phyloP scores from a whole-genome alignment of 345 rosid genomes.

The Euphorbia tirucalli region DNA sequence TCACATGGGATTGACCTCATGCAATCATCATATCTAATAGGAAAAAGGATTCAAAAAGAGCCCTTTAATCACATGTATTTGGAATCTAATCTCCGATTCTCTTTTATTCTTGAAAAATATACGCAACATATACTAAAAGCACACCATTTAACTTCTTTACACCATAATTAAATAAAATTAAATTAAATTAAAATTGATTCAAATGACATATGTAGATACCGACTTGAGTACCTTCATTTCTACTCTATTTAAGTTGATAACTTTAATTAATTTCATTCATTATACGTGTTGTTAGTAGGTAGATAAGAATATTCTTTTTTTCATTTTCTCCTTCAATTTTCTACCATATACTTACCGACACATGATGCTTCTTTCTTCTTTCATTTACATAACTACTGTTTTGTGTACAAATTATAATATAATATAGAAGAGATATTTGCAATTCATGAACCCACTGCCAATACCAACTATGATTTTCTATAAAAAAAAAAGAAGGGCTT shows the following conservation, averaged over 20 bases:
- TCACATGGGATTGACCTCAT: conserved; percentile 41
- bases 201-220: background rate
- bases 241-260: no score
- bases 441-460: background rate
- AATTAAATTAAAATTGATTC: no score
- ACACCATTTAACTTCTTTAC: background rate
- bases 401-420: no score
- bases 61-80: conserved; percentile 34
- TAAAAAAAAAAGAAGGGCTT: no score
- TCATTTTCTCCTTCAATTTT: background rate
- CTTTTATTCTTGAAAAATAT: background rate
- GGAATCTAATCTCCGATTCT: conserved; percentile 22
- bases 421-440: no score
- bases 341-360: background rate
- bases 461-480: no score
- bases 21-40: conserved; percentile 36
- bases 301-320: conserved; percentile 22
- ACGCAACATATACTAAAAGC: background rate
- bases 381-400: no score
- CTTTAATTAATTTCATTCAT: no score
- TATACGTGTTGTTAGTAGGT: background rate
- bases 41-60: conserved; percentile 8
- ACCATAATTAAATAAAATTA: no score
- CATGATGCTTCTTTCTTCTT: background rate
- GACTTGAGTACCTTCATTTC: background rate